Evolutionary conservation across 2,329 filamentous ascomycete genomes (phyloP).

Genomic region (Neoascochyta sp.): DNA sequence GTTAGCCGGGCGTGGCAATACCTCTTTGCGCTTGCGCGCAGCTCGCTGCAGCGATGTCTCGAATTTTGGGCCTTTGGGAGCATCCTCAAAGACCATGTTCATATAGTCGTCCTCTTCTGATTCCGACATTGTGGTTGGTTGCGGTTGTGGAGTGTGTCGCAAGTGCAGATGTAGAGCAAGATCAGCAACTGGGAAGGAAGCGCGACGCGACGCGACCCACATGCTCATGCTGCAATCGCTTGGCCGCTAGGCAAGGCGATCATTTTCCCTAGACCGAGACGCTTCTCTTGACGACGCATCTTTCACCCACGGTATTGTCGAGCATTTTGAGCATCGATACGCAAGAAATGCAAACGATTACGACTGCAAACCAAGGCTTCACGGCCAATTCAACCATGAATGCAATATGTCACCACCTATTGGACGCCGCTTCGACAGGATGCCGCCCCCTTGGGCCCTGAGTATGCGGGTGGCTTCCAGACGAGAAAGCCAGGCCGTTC

Average conservation of each 20-base stretch:
- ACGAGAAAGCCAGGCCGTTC: too few species aligned
- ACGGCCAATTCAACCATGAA: too few species aligned
- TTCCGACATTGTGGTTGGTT: constrained; percentile 25
- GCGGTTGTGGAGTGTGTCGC: constrained; percentile 1
- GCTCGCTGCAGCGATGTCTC: constrained; percentile 63
- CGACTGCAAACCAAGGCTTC: too few species aligned
- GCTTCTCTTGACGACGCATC: constrained; percentile 7
- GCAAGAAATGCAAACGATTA: too few species aligned
- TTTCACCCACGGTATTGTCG: constrained; percentile 1
- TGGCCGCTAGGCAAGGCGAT: too few species aligned
- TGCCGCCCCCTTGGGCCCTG: neutral
- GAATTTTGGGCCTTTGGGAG: constrained; percentile 46
- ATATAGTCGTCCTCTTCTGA: constrained; percentile 90
- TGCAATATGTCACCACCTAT: neutral
- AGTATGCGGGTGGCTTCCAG: constrained; percentile 3
- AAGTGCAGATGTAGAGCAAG: too few species aligned
- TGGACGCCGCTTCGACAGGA: neutral
- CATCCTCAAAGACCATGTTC: constrained; percentile 83
- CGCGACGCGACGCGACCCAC: too few species aligned
- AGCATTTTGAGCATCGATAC: neutral
- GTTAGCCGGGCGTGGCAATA: constrained; percentile 22
- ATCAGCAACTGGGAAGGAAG: too few species aligned
- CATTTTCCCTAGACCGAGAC: constrained; percentile 9
- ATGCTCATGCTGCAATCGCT: constrained; percentile 7
- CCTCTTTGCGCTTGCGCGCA: constrained; percentile 52